Percentiles rank a stretch among this genome's conserved stretches.
phyloP scores from a whole-genome alignment of 371 early-diverging fungal genomes.

The Mortierella sp. region DNA sequence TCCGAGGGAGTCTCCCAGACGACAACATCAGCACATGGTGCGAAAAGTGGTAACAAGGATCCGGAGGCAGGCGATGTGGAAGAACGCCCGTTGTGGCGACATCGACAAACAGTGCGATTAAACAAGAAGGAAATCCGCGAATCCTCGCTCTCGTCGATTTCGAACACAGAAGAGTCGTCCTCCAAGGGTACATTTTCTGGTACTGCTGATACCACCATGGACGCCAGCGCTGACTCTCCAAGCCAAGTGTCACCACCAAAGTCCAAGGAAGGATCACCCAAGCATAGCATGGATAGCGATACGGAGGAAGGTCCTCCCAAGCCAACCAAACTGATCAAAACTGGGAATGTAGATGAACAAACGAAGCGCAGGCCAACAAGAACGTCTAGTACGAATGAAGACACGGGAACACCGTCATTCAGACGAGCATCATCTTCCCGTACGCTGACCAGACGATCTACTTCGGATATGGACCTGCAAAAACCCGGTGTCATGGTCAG shows the following conservation, averaged over 20 bases:
- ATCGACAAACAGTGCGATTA: too few relatives aligned
- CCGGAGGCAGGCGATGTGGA: too few relatives aligned
- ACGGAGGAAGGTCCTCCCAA: slow-evolving; percentile 10
- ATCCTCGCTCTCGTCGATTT: too few relatives aligned
- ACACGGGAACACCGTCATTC: not conserved
- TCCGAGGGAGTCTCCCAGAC: too few relatives aligned
- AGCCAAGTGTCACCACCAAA: slow-evolving; percentile 5
- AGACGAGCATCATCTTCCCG: too few relatives aligned
- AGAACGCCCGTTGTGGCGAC: too few relatives aligned
- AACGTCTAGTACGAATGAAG: slow-evolving; percentile 1
- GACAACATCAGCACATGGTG: too few relatives aligned
- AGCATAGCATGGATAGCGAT: slow-evolving; percentile 22
- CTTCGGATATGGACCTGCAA: not conserved
- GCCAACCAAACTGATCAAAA: slow-evolving; percentile 16
- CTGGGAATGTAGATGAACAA: slow-evolving; percentile 1
- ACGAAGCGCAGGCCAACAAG: not conserved
- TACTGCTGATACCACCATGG: too few relatives aligned
- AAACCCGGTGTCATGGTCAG: slow-evolving; percentile 4
- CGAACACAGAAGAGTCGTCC: too few relatives aligned
- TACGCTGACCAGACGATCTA: not conserved
- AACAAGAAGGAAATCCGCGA: too few relatives aligned
- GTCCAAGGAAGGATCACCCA: slow-evolving; percentile 20
- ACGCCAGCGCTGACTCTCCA: not conserved
- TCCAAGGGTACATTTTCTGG: too few relatives aligned
- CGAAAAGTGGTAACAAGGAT: too few relatives aligned